Evolutionary conservation across 2,329 filamentous ascomycete genomes (phyloP).

Genomic region (Colletotrichum tofieldiae): DNA sequence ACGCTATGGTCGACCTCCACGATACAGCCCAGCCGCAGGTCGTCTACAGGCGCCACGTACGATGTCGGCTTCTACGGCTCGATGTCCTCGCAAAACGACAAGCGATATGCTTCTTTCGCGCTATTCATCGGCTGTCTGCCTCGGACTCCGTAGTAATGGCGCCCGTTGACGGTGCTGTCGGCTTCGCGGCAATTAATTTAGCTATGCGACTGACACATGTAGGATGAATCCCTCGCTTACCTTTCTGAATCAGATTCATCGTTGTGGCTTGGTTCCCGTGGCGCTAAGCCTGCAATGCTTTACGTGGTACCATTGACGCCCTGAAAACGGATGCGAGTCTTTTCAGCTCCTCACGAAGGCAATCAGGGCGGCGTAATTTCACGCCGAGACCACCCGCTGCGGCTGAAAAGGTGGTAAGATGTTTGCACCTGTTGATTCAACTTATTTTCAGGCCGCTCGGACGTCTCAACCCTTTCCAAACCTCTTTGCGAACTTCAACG

Average conservation of each 20-base stretch:
- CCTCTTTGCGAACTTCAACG: background rate
- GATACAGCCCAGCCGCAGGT: background rate
- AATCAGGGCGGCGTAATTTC: background rate
- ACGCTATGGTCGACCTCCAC: background rate
- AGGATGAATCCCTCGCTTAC: background rate
- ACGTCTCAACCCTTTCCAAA: background rate
- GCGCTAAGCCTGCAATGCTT: conserved; percentile 2
- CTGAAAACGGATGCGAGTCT: background rate
- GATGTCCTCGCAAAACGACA: background rate
- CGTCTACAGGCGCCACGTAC: background rate
- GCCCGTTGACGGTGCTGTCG: background rate
- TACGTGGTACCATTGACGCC: background rate
- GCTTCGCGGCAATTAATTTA: background rate
- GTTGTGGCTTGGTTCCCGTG: conserved; percentile 3
- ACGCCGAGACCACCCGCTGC: conserved; percentile 6
- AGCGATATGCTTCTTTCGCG: too few relatives aligned
- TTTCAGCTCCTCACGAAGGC: background rate
- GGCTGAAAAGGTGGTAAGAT: background rate
- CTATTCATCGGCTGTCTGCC: background rate
- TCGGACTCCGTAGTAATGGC: background rate
- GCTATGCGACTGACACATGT: background rate
- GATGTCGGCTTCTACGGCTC: background rate
- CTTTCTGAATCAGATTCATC: background rate
- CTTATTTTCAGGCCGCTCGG: background rate
- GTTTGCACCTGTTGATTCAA: background rate